Evolutionary conservation across 2,329 filamentous ascomycete genomes (phyloP).

Genomic region (Penicillium sp.): DNA sequence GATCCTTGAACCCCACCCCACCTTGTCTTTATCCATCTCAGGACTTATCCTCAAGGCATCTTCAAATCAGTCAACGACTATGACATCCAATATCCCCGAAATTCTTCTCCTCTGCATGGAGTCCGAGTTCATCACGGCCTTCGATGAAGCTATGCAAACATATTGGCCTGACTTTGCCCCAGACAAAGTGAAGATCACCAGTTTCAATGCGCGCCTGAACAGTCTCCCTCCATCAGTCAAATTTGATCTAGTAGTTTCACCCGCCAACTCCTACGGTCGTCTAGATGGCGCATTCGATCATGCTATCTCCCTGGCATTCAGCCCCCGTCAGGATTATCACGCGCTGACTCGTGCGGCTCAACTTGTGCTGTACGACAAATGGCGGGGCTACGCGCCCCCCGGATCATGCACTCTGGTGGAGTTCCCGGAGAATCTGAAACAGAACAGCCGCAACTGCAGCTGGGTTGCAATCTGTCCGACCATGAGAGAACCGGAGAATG

Average conservation of each 20-base stretch:
- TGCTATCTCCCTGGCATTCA: slow-evolving; percentile 56
- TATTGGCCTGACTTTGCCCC: slow-evolving; percentile 38
- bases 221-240: slow-evolving; percentile 39
- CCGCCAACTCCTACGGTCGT: slow-evolving; percentile 58
- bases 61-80: slow-evolving; percentile 12
- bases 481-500: slow-evolving; percentile 53
- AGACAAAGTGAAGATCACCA: slow-evolving; percentile 41
- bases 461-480: slow-evolving; percentile 58
- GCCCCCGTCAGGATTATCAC: slow-evolving; percentile 47
- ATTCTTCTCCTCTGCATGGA: slow-evolving; percentile 51
- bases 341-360: slow-evolving; percentile 55
- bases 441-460: slow-evolving; percentile 48
- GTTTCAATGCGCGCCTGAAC: slow-evolving; percentile 44
- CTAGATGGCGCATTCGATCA: slow-evolving; percentile 61
- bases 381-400: slow-evolving; percentile 56
- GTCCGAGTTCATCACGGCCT: slow-evolving; percentile 45
- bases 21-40: background rate
- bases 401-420: slow-evolving; percentile 55
- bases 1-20: background rate
- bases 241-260: slow-evolving; percentile 58
- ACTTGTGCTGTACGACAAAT: slow-evolving; percentile 50
- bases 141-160: slow-evolving; percentile 40
- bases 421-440: slow-evolving; percentile 47
- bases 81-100: slow-evolving; percentile 42
- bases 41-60: too few species aligned